Evolutionary conservation across 164 flowering plant species (phyloP).

Genomic region (Amborella trichopoda): DNA sequence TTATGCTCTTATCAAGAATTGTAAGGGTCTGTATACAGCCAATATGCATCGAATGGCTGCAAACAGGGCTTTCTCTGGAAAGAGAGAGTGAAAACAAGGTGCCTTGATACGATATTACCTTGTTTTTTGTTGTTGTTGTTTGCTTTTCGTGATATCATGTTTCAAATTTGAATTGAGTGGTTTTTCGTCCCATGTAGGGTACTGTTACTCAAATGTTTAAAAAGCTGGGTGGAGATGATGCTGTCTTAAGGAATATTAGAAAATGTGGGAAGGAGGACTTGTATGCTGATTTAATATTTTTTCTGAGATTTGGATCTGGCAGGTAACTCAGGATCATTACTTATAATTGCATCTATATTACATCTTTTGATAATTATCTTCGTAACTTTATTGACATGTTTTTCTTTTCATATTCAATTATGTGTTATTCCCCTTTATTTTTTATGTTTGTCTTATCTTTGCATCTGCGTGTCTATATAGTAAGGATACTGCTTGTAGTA

Average conservation of each 20-base stretch:
- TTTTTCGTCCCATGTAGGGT: slow-evolving; percentile 24
- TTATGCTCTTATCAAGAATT: slow-evolving; percentile 21
- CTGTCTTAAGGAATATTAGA: slow-evolving; percentile 36
- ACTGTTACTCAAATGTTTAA: slow-evolving; percentile 26
- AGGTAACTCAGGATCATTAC: too few species aligned
- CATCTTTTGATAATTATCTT: neutral
- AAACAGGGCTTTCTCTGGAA: slow-evolving; percentile 36
- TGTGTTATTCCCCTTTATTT: neutral
- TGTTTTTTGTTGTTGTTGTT: neutral
- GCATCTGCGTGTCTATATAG: neutral
- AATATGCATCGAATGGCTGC: slow-evolving; percentile 59
- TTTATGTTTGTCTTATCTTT: neutral
- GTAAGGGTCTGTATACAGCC: slow-evolving; percentile 33
- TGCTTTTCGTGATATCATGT: neutral
- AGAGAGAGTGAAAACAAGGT: slow-evolving; percentile 34
- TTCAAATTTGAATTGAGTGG: too few species aligned
- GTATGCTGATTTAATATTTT: slow-evolving; percentile 57
- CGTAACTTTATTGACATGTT: neutral
- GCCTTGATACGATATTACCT: neutral
- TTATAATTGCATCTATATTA: neutral
- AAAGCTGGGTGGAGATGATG: slow-evolving; percentile 42
- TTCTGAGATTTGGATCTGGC: slow-evolving; percentile 55
- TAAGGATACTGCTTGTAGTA: too few species aligned
- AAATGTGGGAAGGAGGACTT: slow-evolving; percentile 83
- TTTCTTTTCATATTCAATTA: neutral